Evolutionary conservation across 2,329 filamentous ascomycete species (phyloP).

Genomic region (Xylariaceae sp.): DNA sequence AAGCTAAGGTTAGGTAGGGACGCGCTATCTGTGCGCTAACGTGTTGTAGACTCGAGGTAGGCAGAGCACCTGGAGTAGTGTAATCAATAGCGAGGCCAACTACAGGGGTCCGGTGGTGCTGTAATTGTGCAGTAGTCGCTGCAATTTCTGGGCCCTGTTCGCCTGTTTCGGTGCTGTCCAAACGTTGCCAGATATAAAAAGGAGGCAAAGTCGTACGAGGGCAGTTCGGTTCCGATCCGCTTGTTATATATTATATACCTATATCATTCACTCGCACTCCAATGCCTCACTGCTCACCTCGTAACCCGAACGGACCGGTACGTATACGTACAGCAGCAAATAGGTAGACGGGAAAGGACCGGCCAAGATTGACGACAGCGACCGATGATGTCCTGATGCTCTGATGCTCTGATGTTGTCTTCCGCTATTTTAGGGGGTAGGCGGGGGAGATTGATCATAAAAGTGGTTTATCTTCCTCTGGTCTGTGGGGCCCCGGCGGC

Average conservation of each 20-base stretch:
- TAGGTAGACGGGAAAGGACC: not conserved
- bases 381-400: not conserved
- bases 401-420: not conserved
- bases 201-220: too few relatives aligned
- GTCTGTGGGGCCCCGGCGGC: slow-evolving; percentile 17
- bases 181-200: too few relatives aligned
- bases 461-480: slow-evolving; percentile 15
- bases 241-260: too few relatives aligned
- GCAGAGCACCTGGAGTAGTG: slow-evolving; percentile 16
- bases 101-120: slow-evolving; percentile 17
- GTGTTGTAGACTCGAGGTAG: not conserved
- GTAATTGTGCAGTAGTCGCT: slow-evolving; percentile 21
- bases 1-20: not conserved
- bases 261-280: not conserved
- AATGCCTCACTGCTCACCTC: not conserved
- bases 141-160: not conserved
- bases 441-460: not conserved
- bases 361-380: not conserved
- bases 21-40: not conserved
- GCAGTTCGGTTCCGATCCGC: too few relatives aligned
- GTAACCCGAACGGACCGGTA: not conserved
- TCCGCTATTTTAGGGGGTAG: too few relatives aligned
- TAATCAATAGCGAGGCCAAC: slow-evolving; percentile 10
- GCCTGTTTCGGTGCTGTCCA: not conserved
- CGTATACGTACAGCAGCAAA: not conserved